These are phyloP conservation scores for Cyphellophora attinorum DNA, from an alignment of 2,329 filamentous ascomycete species.

Conservation along the genomic window DNA sequence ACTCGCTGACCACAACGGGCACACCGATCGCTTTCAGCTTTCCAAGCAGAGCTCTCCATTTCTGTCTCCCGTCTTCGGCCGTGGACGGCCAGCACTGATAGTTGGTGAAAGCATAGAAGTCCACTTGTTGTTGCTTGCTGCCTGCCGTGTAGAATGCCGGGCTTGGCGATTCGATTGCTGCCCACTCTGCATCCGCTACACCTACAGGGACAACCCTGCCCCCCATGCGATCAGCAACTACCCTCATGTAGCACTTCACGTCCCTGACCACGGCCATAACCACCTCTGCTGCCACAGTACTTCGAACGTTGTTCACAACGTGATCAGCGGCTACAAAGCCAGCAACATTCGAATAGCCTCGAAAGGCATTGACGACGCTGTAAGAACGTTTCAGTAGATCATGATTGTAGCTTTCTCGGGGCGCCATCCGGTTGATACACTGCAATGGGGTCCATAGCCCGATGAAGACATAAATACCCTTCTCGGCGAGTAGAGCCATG, in stretches of 20 bases:
- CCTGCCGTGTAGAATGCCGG: conserved; percentile 6
- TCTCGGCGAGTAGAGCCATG: conserved; percentile 68
- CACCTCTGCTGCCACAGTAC: conserved; percentile 58
- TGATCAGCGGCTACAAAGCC: conserved; percentile 75
- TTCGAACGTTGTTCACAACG: conserved; percentile 60
- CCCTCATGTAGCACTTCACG: conserved; percentile 51
- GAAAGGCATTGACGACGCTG: conserved; percentile 73
- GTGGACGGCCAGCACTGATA: conserved; percentile 47
- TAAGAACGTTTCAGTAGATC: conserved; percentile 77
- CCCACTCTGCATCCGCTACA: conserved; percentile 53
- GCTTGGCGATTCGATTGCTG: not conserved
- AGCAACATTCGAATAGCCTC: conserved; percentile 72
- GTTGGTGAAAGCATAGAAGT: conserved; percentile 49
- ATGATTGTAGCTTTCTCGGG: conserved; percentile 68
- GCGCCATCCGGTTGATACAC: conserved; percentile 68
- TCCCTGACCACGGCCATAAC: conserved; percentile 70
- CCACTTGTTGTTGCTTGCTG: conserved; percentile 2
- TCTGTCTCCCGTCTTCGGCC: not conserved
- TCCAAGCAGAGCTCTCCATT: not conserved
- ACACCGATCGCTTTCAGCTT: conserved; percentile 25
- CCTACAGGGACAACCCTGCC: conserved; percentile 55
- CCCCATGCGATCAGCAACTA: conserved; percentile 33
- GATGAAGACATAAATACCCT: conserved; percentile 81
- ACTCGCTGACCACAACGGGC: conserved; percentile 88
- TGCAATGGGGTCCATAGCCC: conserved; percentile 81